Evolutionary conservation across 83 land plant species (phyloP), one percentile per base, ranked within the genome.

Genomic region (Diphasiastrum complanatum): DNA sequence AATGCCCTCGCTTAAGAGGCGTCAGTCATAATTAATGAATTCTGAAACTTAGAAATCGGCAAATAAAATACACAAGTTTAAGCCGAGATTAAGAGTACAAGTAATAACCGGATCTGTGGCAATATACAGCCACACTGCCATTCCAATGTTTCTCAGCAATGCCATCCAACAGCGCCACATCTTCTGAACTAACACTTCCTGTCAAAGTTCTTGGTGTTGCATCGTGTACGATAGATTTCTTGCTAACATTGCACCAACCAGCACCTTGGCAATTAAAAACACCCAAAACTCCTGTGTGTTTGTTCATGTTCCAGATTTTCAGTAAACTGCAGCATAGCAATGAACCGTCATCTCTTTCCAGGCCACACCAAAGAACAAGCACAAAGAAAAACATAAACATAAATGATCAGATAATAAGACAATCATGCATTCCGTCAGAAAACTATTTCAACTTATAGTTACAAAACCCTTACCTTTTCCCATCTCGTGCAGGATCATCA

Each of bases 221-320:
- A 25, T 81, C 61, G 47, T 92, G 98, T 68, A 83, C 81, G 0
- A 65, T 52, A 73, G 83, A 75, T 74, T 78, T 85, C 65, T 87
- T 81, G 64, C 70, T 81, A 24, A 66, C 45, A 28, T 64, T 75
- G 69, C 80, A 85, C 96, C 96, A 92, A 5, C 96, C 98, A 1
- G 98, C 87, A 3, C 98, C 97, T 74, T 92, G 97, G 70, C 97
- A 92, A 67, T 92, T 92, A 81, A 85, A 92, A 29, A 80, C 82
- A 2, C 91, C 97, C 5, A 92, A 33, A 5, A 85, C 88, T 33
- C 98, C 98, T 0, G 87, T 89, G 79, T 62, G 82, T 58, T 75
- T 83, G 82, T 92, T 92, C 87, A 88, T 77, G 79, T 88, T 92
- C 98, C 98, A 92, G 57, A 92, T 92, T 78, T 88, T 92, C 60